phyloP scores from a whole-genome alignment of 169 alveolate species.

The Eimeria falciformis region DNA sequence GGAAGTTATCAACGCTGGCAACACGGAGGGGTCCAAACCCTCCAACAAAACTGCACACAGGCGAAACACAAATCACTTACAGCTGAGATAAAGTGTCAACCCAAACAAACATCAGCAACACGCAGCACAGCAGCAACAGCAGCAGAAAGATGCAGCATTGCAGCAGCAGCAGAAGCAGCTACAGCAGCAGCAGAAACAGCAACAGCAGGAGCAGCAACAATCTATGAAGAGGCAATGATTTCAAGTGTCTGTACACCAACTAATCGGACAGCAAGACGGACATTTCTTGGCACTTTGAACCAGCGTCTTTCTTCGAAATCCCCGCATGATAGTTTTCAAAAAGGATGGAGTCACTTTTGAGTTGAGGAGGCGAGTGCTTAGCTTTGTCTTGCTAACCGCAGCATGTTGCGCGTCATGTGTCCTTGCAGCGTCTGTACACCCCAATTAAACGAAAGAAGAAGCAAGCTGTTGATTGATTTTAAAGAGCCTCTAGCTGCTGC shows the following conservation, averaged over 20 bases:
- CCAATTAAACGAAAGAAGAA: neutral
- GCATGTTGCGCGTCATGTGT: slow-evolving; percentile 46
- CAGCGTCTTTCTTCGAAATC: neutral
- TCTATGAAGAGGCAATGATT: too few species aligned
- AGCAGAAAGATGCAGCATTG: neutral
- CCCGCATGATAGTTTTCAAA: neutral
- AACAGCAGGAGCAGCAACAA: too few species aligned
- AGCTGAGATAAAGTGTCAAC: neutral
- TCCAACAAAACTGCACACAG: slow-evolving; percentile 12
- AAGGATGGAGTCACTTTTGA: slow-evolving; percentile 33
- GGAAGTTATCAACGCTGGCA: slow-evolving; percentile 23
- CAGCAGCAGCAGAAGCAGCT: too few species aligned
- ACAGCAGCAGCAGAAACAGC: too few species aligned
- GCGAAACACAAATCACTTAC: too few species aligned
- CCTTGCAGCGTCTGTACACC: slow-evolving; percentile 27
- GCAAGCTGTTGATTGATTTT: too few species aligned
- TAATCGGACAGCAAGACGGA: neutral
- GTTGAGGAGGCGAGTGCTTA: neutral
- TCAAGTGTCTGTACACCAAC: too few species aligned
- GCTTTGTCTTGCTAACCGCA: slow-evolving; percentile 19
- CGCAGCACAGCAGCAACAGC: neutral
- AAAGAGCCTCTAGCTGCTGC: too few species aligned
- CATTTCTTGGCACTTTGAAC: slow-evolving; percentile 10
- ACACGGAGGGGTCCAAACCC: slow-evolving; percentile 1
- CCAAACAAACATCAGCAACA: neutral